Base-by-base conservation (phyloP, 306 rosid genomes). In the Adenanthera pavonina region DNA sequence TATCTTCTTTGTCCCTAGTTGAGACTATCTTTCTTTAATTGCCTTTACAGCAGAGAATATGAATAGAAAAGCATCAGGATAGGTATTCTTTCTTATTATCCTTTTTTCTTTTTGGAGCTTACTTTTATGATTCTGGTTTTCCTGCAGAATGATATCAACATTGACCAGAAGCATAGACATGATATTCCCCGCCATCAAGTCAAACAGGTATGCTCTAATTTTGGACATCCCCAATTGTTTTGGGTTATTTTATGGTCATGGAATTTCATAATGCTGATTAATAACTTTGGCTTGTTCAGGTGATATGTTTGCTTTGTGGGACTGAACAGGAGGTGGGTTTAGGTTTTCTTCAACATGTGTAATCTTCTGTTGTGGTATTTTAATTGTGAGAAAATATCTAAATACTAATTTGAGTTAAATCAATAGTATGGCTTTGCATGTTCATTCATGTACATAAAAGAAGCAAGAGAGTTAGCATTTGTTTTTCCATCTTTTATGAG, bases 261-360 rank as follows among this genome's bases (percentile, higher is more conserved):
- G 47, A 49, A 44, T 67, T 61, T 61, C 25, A 7, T 75, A 76
- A 59, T 61, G 72, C 79, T 84, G 77, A 88, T 52, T n/a, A 77
- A 46, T 33, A 5, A 25, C 14, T 77, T 35, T 41, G 44, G 75
- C 11, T 60, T 82, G 33, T 56, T 44, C 89, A 94, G 97, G 94
- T 95, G 54, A 90, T 91, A 80, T 95, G 97, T 76, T 89, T 95
- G 35, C 92, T 91, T 15, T 92, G 97, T 81, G 90, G 88, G 71
- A 91, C 95, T 0, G 97, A 92, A 82, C 98, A 92, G 84, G 92
- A 89, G 97, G 97, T 91, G 79, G 48, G 94, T 82, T 78, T 40
- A 69, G 40, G 76, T 76, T 75, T 62, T 83, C 20, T 25, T 59
- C 56, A 34, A 9, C 48, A 52, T 59, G 62, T 48, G 59, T 69